phyloP scores from a whole-genome alignment of 2,329 filamentous ascomycete genomes.

The Microdochium nivale region DNA sequence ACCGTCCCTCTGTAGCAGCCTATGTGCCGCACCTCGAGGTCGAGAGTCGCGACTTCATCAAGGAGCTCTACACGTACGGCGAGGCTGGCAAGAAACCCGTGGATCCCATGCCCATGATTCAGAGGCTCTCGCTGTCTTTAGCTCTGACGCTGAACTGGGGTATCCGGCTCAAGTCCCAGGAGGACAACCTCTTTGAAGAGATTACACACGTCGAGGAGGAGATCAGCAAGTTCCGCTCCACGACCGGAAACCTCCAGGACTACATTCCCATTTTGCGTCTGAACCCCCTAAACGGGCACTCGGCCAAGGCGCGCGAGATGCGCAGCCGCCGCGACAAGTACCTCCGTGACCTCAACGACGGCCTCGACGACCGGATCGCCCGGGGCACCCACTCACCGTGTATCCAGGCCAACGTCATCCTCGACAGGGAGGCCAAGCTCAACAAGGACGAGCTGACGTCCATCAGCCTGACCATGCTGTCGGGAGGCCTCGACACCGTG shows the following conservation, averaged over 20 bases:
- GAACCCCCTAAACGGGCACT: conserved; percentile 53
- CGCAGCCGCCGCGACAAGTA: conserved; percentile 52
- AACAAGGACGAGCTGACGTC: conserved; percentile 55
- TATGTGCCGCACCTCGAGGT: conserved; percentile 55
- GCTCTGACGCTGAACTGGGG: conserved; percentile 61
- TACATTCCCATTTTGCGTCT: conserved; percentile 50
- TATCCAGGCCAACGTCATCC: conserved; percentile 59
- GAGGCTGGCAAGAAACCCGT: conserved; percentile 42
- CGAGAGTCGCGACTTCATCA: conserved; percentile 54
- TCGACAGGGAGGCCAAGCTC: conserved; percentile 53
- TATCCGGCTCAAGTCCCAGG: conserved; percentile 46
- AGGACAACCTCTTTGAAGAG: conserved; percentile 52
- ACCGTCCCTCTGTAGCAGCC: conserved; percentile 53
- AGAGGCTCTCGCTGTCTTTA: conserved; percentile 53
- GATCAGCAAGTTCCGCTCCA: conserved; percentile 49
- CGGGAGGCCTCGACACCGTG: conserved; percentile 58
- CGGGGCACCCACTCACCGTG: conserved; percentile 54
- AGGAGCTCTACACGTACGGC: conserved; percentile 51
- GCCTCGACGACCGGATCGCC: conserved; percentile 51
- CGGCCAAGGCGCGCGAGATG: conserved; percentile 50
- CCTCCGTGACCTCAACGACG: conserved; percentile 45
- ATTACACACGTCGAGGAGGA: conserved; percentile 56
- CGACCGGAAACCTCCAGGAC: conserved; percentile 52
- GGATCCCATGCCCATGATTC: conserved; percentile 61
- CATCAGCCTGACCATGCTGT: conserved; percentile 61